Percentiles rank a stretch among this genome's conserved stretches.
These are phyloP conservation scores for Leishmania amazonensis DNA, from an alignment of 208 protist genomes.

Conservation along the genomic window DNA sequence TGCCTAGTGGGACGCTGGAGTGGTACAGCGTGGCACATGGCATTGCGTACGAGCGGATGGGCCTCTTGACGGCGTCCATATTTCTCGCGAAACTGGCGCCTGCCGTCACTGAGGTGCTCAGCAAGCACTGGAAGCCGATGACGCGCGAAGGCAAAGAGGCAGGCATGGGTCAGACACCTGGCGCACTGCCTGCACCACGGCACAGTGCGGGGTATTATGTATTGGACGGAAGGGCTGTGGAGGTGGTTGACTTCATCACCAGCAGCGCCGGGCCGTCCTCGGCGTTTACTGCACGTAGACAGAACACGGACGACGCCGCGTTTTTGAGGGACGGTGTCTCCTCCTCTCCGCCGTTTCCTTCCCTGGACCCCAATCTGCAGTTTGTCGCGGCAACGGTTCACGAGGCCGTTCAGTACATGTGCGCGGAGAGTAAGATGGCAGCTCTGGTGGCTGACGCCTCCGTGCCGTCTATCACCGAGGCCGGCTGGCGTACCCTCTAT, in stretches of 20 bases:
- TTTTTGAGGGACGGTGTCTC: background rate
- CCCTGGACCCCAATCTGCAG: background rate
- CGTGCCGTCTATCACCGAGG: constrained; percentile 31
- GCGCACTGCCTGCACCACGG: background rate
- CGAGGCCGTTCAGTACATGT: constrained; percentile 21
- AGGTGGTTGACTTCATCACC: background rate
- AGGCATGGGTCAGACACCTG: background rate
- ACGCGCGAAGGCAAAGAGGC: background rate
- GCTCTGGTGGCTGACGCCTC: constrained; percentile 24
- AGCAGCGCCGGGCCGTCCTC: background rate
- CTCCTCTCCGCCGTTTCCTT: background rate
- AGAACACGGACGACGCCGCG: background rate
- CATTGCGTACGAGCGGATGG: constrained; percentile 26
- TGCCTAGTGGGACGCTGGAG: constrained; percentile 21
- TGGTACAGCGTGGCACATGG: constrained; percentile 30
- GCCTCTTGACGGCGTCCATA: constrained; percentile 11
- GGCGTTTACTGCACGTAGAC: background rate
- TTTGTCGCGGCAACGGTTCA: constrained; percentile 10
- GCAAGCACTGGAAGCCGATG: constrained; percentile 15
- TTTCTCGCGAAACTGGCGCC: constrained; percentile 16
- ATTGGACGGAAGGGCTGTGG: background rate
- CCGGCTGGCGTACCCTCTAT: constrained; percentile 17
- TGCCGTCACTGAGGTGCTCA: constrained; percentile 16
- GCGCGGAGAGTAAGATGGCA: background rate
- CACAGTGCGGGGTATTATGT: background rate